phyloP scores from a whole-genome alignment of 2,329 filamentous ascomycete species.

The Fusarium multiceps region DNA sequence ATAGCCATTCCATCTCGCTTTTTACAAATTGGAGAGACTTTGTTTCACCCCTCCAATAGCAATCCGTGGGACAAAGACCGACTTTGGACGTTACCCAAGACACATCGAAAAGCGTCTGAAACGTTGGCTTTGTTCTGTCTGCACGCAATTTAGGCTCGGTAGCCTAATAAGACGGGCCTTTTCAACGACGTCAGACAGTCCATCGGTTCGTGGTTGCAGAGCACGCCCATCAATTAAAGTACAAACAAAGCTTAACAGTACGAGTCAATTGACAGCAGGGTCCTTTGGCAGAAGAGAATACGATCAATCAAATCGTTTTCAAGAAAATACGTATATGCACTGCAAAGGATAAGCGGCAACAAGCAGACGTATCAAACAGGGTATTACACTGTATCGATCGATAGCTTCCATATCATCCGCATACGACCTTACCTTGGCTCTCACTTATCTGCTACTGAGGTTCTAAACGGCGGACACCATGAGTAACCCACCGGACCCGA shows the following conservation, averaged over 20 bases:
- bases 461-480: conserved; percentile 31
- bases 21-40: neutral
- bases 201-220: neutral
- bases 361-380: conserved; percentile 20
- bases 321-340: neutral
- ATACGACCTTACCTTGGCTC: conserved; percentile 16
- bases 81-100: conserved; percentile 9
- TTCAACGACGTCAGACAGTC: conserved; percentile 25
- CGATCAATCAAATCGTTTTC: neutral
- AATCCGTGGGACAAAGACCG: neutral
- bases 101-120: conserved; percentile 17
- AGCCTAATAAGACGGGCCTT: conserved; percentile 3
- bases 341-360: conserved; percentile 7
- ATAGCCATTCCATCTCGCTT: neutral
- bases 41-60: neutral
- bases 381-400: conserved; percentile 7
- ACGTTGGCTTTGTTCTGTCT: conserved; percentile 2
- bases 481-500: conserved; percentile 40
- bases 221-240: neutral
- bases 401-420: conserved; percentile 11
- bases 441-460: conserved; percentile 34
- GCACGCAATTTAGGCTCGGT: conserved; percentile 9
- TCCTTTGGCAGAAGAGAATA: neutral
- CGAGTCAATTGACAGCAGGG: conserved; percentile 14
- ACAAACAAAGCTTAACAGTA: conserved; percentile 9